phyloP scores from a whole-genome alignment of 208 protist species.

The Crithidia thermophila region DNA sequence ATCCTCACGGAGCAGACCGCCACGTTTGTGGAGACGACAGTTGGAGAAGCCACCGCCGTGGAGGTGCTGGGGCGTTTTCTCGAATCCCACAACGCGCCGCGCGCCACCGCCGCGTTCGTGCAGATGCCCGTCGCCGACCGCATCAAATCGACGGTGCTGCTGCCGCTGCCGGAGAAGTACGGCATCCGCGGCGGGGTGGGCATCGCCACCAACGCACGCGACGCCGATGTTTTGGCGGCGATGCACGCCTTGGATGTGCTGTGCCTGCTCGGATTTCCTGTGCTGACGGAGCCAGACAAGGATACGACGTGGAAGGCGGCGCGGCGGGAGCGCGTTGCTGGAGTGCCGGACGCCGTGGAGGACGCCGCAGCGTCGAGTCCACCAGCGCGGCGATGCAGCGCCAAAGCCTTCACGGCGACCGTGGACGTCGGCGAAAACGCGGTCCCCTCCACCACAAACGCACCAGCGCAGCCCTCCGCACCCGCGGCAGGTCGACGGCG shows the following conservation, averaged over 20 bases:
- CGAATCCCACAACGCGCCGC: conserved; percentile 23
- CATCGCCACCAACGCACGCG: conserved; percentile 47
- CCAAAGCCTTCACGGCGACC: not conserved
- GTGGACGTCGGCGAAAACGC: not conserved
- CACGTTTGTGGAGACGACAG: conserved; percentile 64
- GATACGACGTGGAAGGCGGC: conserved; percentile 26
- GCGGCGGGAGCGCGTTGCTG: conserved; percentile 18
- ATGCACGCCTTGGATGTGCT: conserved; percentile 90
- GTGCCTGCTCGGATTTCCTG: conserved; percentile 48
- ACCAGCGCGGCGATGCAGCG: conserved; percentile 39
- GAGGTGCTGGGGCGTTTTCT: conserved; percentile 58
- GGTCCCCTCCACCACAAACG: not conserved
- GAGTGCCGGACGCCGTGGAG: conserved; percentile 6
- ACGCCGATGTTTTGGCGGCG: conserved; percentile 69
- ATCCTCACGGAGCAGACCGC: conserved; percentile 52
- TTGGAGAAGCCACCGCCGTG: conserved; percentile 48
- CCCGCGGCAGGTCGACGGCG: conserved; percentile 8
- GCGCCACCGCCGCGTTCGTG: conserved; percentile 60
- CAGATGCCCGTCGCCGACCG: conserved; percentile 44
- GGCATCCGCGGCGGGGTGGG: conserved; percentile 87
- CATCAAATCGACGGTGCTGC: conserved; percentile 75
- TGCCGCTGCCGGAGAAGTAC: conserved; percentile 66
- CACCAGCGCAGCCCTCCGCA: not conserved
- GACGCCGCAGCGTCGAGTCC: conserved; percentile 32
- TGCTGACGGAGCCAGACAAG: conserved; percentile 11